Evolutionary conservation across 495 filamentous ascomycete species (phyloP).

Genomic region (Aspergillus indologenus): DNA sequence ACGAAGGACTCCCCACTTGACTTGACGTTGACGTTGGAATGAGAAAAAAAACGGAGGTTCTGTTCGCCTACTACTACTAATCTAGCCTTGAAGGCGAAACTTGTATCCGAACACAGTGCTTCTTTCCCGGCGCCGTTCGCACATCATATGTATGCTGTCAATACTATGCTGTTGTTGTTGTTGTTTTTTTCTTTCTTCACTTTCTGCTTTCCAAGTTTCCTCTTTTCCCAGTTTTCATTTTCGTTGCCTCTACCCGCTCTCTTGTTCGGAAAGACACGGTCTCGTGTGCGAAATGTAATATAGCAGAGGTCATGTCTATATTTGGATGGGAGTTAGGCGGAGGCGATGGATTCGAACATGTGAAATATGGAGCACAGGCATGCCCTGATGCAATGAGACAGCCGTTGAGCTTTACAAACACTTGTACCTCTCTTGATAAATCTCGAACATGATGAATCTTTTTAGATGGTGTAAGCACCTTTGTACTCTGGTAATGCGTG

Average conservation of each 20-base stretch:
- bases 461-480: too few species aligned
- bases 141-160: neutral
- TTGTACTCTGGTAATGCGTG: too few species aligned
- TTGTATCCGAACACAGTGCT: too few species aligned
- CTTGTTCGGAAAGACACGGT: neutral
- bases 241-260: neutral
- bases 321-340: neutral
- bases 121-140: too few species aligned
- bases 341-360: neutral
- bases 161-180: too few species aligned
- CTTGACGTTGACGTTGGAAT: neutral
- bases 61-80: neutral
- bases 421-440: neutral
- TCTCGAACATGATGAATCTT: neutral
- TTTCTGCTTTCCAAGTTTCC: constrained; percentile 9
- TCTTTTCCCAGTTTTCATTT: constrained; percentile 5
- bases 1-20: neutral
- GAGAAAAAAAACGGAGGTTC: neutral
- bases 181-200: constrained; percentile 1
- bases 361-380: neutral
- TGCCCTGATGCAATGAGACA: neutral
- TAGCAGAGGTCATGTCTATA: constrained; percentile 15
- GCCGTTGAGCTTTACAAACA: neutral
- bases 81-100: neutral
- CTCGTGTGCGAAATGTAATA: constrained; percentile 15